These are phyloP conservation scores for Fusarium hainanense DNA, from an alignment of 2,329 filamentous ascomycete genomes.

Conservation along the genomic window DNA sequence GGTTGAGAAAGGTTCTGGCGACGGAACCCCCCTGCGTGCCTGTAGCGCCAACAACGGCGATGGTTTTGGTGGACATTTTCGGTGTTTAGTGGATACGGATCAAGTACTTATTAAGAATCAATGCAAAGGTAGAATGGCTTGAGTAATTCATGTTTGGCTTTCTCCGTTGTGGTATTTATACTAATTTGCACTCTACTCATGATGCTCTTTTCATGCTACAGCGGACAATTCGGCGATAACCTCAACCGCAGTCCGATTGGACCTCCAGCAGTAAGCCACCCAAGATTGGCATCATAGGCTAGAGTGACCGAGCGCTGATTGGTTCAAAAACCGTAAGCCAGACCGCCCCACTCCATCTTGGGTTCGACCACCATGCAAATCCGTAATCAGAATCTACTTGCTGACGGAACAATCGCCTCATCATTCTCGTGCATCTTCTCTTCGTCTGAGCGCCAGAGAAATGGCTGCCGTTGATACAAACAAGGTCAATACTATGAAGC, in stretches of 20 bases:
- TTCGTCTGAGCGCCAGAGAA: background rate
- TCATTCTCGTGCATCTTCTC: background rate
- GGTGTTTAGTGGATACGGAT: rapidly evolving
- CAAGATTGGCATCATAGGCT: background rate
- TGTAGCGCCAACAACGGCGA: slow-evolving; percentile 59
- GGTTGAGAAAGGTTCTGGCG: slow-evolving; percentile 54
- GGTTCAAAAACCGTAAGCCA: slow-evolving; percentile 40
- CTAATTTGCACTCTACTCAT: too few species aligned
- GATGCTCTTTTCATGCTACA: background rate
- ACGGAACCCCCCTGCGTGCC: slow-evolving; percentile 63
- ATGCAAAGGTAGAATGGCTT: background rate
- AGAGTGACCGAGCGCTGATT: slow-evolving; percentile 9
- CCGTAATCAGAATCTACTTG: background rate
- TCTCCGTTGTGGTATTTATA: background rate
- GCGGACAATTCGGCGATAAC: background rate
- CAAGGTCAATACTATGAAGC: background rate
- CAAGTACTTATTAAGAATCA: rapidly evolving
- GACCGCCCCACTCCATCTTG: background rate
- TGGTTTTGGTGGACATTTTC: slow-evolving; percentile 44
- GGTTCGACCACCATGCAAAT: background rate
- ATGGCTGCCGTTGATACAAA: background rate
- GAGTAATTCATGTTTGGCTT: background rate
- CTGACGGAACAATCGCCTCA: background rate
- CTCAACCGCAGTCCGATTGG: slow-evolving; percentile 9
- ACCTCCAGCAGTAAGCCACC: slow-evolving; percentile 1